Conservation (phyloP, 305 asterid genomes). For the Solanum hybrid region DNA sequence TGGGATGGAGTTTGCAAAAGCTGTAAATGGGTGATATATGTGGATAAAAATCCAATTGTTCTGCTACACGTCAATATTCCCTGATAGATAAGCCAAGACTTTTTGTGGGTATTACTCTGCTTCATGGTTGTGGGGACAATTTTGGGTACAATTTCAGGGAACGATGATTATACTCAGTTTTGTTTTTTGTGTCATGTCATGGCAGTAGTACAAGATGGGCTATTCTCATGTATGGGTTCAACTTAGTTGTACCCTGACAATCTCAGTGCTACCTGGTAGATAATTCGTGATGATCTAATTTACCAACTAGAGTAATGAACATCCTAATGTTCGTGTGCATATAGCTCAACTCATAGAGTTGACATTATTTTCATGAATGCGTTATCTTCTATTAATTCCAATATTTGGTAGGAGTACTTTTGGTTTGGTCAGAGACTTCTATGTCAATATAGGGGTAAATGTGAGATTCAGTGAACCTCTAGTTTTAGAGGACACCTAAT, state of each 20-base stretch:
- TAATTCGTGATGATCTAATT: background rate
- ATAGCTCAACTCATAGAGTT: background rate
- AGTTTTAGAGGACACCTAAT: background rate
- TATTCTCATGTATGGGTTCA: background rate
- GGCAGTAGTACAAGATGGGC: background rate
- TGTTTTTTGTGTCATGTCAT: background rate
- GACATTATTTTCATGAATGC: background rate
- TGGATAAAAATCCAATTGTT: background rate
- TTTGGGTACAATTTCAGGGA: background rate
- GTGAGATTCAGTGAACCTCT: background rate
- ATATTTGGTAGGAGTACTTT: background rate
- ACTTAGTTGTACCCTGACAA: background rate
- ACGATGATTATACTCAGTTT: background rate
- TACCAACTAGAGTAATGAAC: background rate
- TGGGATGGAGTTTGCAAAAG: background rate
- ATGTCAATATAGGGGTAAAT: background rate
- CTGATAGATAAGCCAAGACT: background rate
- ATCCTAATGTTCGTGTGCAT: background rate
- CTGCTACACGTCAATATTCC: background rate
- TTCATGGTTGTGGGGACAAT: background rate
- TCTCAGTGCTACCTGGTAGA: background rate
- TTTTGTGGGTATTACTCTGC: background rate
- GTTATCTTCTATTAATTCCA: background rate
- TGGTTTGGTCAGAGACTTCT: background rate
- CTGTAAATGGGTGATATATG: background rate